A percentile compares a stretch with the other conserved stretches of the same genome.
Evolutionary conservation across 768 basidiomycete species (phyloP).

Genomic region (Trametes sanguinea): DNA sequence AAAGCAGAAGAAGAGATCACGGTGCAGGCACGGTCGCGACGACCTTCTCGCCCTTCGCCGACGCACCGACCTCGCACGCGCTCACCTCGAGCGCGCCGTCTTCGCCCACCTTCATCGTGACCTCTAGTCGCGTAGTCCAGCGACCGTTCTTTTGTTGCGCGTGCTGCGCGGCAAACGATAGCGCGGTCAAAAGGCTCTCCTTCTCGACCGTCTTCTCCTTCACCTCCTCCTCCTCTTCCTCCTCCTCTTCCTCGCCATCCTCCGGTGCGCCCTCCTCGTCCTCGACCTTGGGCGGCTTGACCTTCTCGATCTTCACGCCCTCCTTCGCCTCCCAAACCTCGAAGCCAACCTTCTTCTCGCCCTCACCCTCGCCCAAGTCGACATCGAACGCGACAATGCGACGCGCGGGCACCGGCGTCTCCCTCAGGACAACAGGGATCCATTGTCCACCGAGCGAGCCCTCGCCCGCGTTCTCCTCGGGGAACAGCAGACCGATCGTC

Average conservation of each 20-base stretch:
- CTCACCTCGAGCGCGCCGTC: constrained; percentile 41
- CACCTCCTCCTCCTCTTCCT: constrained; percentile 60
- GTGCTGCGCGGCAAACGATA: constrained; percentile 40
- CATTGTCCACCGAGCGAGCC: constrained; percentile 58
- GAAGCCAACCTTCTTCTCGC: constrained; percentile 52
- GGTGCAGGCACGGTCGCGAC: constrained; percentile 30
- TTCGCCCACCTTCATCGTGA: constrained; percentile 38
- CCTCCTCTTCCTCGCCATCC: constrained; percentile 58
- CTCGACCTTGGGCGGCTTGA: constrained; percentile 48
- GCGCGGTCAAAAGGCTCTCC: constrained; percentile 45
- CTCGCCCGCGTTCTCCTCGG: constrained; percentile 44
- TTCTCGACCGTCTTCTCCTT: constrained; percentile 64
- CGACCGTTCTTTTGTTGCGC: constrained; percentile 47
- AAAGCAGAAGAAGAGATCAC: constrained; percentile 5
- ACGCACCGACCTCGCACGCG: constrained; percentile 41
- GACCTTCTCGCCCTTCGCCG: constrained; percentile 36
- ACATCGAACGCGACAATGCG: constrained; percentile 62
- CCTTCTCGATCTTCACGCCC: constrained; percentile 63
- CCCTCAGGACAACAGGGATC: constrained; percentile 65
- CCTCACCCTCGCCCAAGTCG: constrained; percentile 43
- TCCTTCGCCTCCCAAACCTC: constrained; percentile 83
- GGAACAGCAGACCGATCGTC: constrained; percentile 69
- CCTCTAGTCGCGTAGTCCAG: constrained; percentile 54
- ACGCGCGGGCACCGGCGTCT: constrained; percentile 72
- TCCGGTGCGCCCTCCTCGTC: constrained; percentile 49